Percentiles rank a stretch among this genome's conserved stretches.
Conservation (phyloP, 1,139 yeast species). For the Ogataea hybrid region DNA sequence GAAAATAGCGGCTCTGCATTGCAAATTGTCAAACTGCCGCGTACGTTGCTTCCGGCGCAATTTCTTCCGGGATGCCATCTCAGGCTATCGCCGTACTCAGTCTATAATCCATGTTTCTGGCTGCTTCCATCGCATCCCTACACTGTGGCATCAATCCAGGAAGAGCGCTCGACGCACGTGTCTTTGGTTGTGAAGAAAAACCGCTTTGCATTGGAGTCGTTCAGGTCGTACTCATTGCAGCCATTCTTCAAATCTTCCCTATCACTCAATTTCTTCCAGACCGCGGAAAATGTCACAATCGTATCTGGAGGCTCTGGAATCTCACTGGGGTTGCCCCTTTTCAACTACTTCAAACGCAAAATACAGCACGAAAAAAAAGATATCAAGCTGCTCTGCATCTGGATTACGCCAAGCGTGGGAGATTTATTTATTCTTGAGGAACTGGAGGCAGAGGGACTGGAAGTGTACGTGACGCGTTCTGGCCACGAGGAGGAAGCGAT, state of each 20-base stretch:
- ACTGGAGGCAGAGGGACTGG: slow-evolving; percentile 34
- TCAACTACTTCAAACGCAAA: slow-evolving; percentile 25
- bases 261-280: slow-evolving; percentile 35
- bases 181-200: slow-evolving; percentile 36
- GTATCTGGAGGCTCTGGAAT: slow-evolving; percentile 89
- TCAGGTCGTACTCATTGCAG: slow-evolving; percentile 38
- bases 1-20: too few species aligned
- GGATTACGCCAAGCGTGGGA: slow-evolving; percentile 49
- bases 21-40: slow-evolving; percentile 27
- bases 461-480: slow-evolving; percentile 36
- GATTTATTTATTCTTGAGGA: slow-evolving; percentile 44
- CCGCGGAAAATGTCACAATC: slow-evolving; percentile 54
- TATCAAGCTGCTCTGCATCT: slow-evolving; percentile 36
- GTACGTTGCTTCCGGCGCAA: slow-evolving; percentile 21
- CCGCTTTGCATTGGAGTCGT: slow-evolving; percentile 35
- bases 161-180: slow-evolving; percentile 30
- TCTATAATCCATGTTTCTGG: slow-evolving; percentile 38
- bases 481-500: slow-evolving; percentile 1
- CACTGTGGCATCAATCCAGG: slow-evolving; percentile 72
- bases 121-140: slow-evolving; percentile 74
- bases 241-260: slow-evolving; percentile 35
- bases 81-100: slow-evolving; percentile 42
- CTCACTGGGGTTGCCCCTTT: slow-evolving; percentile 70
- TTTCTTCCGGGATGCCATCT: slow-evolving; percentile 54
- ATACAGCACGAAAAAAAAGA: slow-evolving; percentile 22